Percentiles rank a stretch among this genome's conserved stretches.
Evolutionary conservation across 2,329 filamentous ascomycete species (phyloP).

Genomic region (Monascus ruber): DNA sequence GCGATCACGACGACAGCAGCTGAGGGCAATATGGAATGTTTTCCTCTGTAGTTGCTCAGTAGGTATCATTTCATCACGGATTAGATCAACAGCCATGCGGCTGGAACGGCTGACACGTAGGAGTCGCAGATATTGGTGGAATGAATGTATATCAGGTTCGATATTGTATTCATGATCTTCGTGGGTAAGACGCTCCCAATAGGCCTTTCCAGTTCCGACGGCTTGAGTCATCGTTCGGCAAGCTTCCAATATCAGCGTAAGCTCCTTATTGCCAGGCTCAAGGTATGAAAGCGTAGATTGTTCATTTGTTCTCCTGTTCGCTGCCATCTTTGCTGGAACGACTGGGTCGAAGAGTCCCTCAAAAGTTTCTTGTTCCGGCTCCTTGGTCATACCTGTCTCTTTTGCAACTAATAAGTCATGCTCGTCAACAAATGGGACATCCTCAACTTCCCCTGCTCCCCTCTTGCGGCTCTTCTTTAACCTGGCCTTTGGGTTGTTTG

Average conservation of each 20-base stretch:
- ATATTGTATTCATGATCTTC: slow-evolving; percentile 41
- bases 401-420: slow-evolving; percentile 7
- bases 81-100: slow-evolving; percentile 45
- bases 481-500: slow-evolving; percentile 1
- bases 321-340: slow-evolving; percentile 3
- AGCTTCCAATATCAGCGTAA: slow-evolving; percentile 59
- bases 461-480: neutral
- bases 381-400: slow-evolving; percentile 4
- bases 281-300: slow-evolving; percentile 24
- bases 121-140: slow-evolving; percentile 55
- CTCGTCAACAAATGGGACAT: slow-evolving; percentile 22
- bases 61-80: slow-evolving; percentile 44
- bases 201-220: slow-evolving; percentile 53
- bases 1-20: slow-evolving; percentile 62
- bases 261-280: slow-evolving; percentile 41
- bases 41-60: slow-evolving; percentile 33
- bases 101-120: slow-evolving; percentile 58
- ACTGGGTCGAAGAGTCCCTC: slow-evolving; percentile 27
- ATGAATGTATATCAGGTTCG: slow-evolving; percentile 60
- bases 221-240: slow-evolving; percentile 47
- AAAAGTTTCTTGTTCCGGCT: slow-evolving; percentile 15
- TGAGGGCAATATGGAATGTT: slow-evolving; percentile 62
- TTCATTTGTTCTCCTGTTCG: neutral
- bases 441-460: slow-evolving; percentile 5
- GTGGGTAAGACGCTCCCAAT: slow-evolving; percentile 64